phyloP scores from a whole-genome alignment of 2,329 filamentous ascomycete species.

The Blastomyces gilchristii region DNA sequence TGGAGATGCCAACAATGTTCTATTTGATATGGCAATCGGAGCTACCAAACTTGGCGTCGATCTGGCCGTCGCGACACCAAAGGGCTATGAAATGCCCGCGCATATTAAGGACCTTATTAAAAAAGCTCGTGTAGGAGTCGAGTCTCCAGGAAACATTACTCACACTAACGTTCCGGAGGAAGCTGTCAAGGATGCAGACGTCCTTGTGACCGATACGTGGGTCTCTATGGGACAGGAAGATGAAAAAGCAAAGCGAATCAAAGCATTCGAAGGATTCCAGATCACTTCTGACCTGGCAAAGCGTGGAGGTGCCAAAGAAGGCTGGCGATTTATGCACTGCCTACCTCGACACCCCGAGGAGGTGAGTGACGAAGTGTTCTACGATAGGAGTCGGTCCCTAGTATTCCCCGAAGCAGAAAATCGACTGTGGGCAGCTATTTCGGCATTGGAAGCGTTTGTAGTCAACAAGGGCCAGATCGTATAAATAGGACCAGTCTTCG shows the following conservation, averaged over 20 bases:
- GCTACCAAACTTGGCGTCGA: constrained; percentile 80
- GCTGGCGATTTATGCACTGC: constrained; percentile 99
- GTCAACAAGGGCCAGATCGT: constrained; percentile 73
- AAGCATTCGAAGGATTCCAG: constrained; percentile 81
- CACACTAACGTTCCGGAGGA: constrained; percentile 77
- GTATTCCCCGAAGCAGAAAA: constrained; percentile 96
- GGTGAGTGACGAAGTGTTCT: constrained; percentile 90
- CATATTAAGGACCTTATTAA: constrained; percentile 64
- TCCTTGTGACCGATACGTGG: constrained; percentile 96
- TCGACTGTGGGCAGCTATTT: constrained; percentile 81
- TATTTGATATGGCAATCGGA: constrained; percentile 84
- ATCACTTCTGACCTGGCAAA: constrained; percentile 78
- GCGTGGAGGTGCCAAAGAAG: constrained; percentile 71
- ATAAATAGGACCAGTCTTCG: constrained; percentile 3
- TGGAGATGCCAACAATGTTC: constrained; percentile 92
- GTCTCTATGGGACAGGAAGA: constrained; percentile 95
- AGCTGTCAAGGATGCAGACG: constrained; percentile 71
- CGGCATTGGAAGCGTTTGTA: constrained; percentile 77
- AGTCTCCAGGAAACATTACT: constrained; percentile 53
- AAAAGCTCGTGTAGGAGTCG: constrained; percentile 48
- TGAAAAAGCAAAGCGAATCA: constrained; percentile 64
- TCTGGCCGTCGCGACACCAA: constrained; percentile 75
- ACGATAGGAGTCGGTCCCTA: constrained; percentile 61
- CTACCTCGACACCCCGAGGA: constrained; percentile 85
- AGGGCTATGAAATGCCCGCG: constrained; percentile 70